Evolutionary conservation across 257 asterid species (phyloP).

Genomic region (Cordia subcordata): DNA sequence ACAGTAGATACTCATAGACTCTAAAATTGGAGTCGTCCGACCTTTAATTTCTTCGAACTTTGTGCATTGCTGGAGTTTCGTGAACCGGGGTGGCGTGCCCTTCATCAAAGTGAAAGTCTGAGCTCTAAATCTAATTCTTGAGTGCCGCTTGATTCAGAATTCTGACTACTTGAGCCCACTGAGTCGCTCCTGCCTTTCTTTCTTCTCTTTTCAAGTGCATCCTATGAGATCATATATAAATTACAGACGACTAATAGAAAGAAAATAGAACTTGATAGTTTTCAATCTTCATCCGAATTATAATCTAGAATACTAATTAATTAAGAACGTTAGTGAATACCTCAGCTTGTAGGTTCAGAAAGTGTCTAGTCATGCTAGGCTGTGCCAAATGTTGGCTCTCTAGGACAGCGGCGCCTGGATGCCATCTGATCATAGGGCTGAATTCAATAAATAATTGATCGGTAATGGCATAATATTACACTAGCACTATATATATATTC

Average conservation of each 20-base stretch:
- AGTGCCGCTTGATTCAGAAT: constrained; percentile 49
- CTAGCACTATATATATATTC: too few species aligned
- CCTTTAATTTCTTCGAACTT: too few species aligned
- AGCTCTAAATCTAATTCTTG: constrained; percentile 93
- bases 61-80: too few species aligned
- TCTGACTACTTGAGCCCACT: constrained; percentile 36
- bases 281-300: not conserved
- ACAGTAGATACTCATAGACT: too few species aligned
- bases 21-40: too few species aligned
- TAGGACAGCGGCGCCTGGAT: constrained; percentile 41
- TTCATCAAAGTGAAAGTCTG: constrained; percentile 37
- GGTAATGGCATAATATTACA: not conserved
- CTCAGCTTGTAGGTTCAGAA: constrained; percentile 47
- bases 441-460: constrained; percentile 9
- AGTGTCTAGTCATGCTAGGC: constrained; percentile 58
- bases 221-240: constrained; percentile 40
- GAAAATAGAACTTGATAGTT: not conserved
- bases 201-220: constrained; percentile 32
- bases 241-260: not conserved
- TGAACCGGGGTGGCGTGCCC: not conserved
- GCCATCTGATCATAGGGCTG: constrained; percentile 45
- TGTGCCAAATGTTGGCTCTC: constrained; percentile 52
- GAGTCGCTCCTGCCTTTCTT: constrained; percentile 37
- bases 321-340: constrained; percentile 22
- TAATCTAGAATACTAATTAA: not conserved